Evolutionary conservation across 2,329 filamentous ascomycete genomes (phyloP).

Genomic region (Cladorrhinum sp.): DNA sequence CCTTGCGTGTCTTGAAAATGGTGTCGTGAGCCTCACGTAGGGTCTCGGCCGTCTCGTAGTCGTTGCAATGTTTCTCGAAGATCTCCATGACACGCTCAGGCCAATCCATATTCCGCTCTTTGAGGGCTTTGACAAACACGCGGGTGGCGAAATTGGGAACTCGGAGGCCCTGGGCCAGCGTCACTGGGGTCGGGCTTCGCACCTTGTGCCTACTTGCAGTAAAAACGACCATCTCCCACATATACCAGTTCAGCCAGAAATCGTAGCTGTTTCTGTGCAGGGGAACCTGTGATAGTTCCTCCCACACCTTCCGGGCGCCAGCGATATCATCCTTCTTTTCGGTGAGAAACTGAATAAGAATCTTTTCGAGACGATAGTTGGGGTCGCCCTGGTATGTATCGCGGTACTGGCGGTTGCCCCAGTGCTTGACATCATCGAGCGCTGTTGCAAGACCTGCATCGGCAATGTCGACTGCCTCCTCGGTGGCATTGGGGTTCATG

Average conservation of each 20-base stretch:
- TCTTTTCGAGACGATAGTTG: constrained; percentile 81
- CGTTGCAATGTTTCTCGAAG: constrained; percentile 78
- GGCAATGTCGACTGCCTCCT: constrained; percentile 84
- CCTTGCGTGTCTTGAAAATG: constrained; percentile 65
- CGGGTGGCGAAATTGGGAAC: constrained; percentile 72
- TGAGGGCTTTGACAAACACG: constrained; percentile 69
- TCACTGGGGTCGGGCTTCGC: constrained; percentile 51
- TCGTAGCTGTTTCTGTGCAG: constrained; percentile 76
- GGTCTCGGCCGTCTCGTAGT: constrained; percentile 77
- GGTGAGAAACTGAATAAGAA: constrained; percentile 86
- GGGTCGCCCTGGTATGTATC: constrained; percentile 80
- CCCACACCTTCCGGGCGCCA: constrained; percentile 75
- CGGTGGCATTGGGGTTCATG: constrained; percentile 67
- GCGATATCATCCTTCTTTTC: constrained; percentile 77
- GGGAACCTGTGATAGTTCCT: constrained; percentile 61
- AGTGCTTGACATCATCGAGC: constrained; percentile 79
- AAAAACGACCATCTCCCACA: constrained; percentile 78
- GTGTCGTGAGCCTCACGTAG: constrained; percentile 72
- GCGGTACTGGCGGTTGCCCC: constrained; percentile 71
- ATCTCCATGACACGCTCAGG: constrained; percentile 73
- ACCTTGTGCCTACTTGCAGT: constrained; percentile 46
- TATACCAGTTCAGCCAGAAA: constrained; percentile 91
- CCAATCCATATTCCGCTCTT: constrained; percentile 64
- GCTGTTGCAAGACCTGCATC: constrained; percentile 85
- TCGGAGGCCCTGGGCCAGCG: constrained; percentile 47